Conservation (phyloP, 2,329 filamentous ascomycete genomes). For the Stachybotrys chartarum region DNA sequence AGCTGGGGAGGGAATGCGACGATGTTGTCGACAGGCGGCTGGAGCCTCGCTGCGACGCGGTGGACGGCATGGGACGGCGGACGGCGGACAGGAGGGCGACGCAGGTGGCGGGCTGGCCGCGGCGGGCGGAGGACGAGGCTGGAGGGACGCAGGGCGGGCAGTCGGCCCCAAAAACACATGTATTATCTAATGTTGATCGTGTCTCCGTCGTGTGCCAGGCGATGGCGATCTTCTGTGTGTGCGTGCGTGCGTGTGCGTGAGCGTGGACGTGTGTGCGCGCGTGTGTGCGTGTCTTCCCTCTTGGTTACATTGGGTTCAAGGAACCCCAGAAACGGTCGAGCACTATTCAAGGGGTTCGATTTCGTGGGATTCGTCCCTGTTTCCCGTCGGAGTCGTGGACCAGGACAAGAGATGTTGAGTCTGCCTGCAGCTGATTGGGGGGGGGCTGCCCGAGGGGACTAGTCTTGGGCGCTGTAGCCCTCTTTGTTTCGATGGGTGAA, state of each 20-base stretch:
- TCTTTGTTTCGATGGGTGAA: background rate
- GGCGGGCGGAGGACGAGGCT: slow-evolving; percentile 1
- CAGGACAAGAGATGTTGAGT: too few relatives aligned
- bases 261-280: too few relatives aligned
- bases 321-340: background rate
- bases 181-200: background rate
- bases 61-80: slow-evolving; percentile 11
- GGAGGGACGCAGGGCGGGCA: background rate
- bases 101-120: slow-evolving; percentile 26
- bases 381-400: too few relatives aligned
- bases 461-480: background rate
- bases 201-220: background rate
- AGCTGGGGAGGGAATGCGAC: slow-evolving; percentile 14
- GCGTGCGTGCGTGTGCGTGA: too few relatives aligned
- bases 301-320: background rate
- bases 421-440: background rate
- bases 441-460: background rate
- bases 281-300: too few relatives aligned
- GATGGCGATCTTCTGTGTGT: too few relatives aligned
- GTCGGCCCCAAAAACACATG: background rate
- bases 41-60: slow-evolving; percentile 9
- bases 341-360: background rate
- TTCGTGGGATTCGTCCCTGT: background rate
- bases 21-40: slow-evolving; percentile 13
- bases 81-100: slow-evolving; percentile 17